Base-by-base conservation (phyloP, 495 filamentous ascomycete genomes). In the Lophiotrema nucula region DNA sequence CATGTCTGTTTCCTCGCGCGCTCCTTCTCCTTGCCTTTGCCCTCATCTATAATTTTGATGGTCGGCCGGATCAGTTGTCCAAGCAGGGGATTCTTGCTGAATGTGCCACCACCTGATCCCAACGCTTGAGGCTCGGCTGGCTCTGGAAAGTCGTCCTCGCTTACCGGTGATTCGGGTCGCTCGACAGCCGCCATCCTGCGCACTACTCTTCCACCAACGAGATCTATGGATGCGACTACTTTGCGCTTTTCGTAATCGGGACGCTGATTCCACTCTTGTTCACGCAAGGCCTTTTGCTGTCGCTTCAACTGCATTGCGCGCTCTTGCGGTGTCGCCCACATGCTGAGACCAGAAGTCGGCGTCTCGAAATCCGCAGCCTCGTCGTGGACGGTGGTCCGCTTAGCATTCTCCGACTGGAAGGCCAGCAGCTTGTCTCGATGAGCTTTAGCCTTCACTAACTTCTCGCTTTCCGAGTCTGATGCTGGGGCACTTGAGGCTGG, bases 311-410 rank as follows among this genome's bases (percentile, higher is more conserved):
- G 89, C 35, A 85, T 74, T 0, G 95, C 93, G 33, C 95, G 79
- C 70, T 98, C 90, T 53, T 87, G 83, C 0, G 93, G 90, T 13
- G 79, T 90, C 45, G 89, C 88, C 93, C 93, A 98, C 68, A 92
- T 83, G 56, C 82, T 92, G 2, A 83, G 79, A 25, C 79, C 85
- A 38, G 81, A 77, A 28, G 75, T 75, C 0, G 86, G 81, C 0
- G 84, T 87, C 48, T 97, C 93, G 59, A 93, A 97, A 64, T 98
- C 93, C 0, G 92, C 86, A 1, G 90, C 92, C 70, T 98, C 92
- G 69, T 98, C 93, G 21, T 90, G 82, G 12, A 98, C 87, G 25
- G 85, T 89, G 2, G 93, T 98, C 10, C 93, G 76, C 42, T 83
- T 82, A 0, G 92, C 91, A 60, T 96, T 96, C 65, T 96, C 84